Evolutionary conservation across 495 filamentous ascomycete genomes (phyloP).

Genomic region (Xylaria bambusicola): DNA sequence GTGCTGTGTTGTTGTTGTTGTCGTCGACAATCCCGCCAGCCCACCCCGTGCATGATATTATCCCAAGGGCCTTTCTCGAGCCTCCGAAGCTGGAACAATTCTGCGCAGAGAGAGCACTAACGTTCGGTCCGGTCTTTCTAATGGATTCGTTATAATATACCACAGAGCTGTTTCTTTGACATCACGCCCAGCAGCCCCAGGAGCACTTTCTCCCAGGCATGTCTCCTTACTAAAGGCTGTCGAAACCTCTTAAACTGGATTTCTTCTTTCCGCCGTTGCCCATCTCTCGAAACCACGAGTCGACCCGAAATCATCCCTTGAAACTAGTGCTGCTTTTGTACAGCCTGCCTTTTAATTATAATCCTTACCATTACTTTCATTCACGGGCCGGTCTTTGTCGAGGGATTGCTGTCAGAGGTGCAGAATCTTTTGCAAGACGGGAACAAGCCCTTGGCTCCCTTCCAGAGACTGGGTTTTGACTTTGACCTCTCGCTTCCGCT

Average conservation of each 20-base stretch:
- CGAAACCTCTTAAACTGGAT: constrained; percentile 15
- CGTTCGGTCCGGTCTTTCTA: constrained; percentile 10
- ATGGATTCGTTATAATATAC: constrained; percentile 15
- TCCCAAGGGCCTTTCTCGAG: constrained; percentile 2
- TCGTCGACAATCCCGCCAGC: constrained; percentile 25
- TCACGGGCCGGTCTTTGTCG: neutral
- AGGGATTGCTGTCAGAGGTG: neutral
- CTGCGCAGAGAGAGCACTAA: constrained; percentile 8
- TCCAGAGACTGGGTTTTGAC: neutral
- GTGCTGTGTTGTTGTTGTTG: constrained; percentile 15
- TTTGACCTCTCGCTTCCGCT: neutral
- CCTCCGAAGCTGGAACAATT: constrained; percentile 9
- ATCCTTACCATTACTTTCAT: constrained; percentile 1
- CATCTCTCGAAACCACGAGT: neutral
- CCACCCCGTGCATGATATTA: constrained; percentile 18
- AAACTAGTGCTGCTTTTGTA: neutral
- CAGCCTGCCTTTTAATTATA: constrained; percentile 16
- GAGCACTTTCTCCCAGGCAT: constrained; percentile 23
- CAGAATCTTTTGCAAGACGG: neutral
- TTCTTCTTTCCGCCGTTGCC: constrained; percentile 20
- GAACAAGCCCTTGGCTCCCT: constrained; percentile 6
- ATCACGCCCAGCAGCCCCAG: constrained; percentile 11
- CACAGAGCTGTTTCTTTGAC: constrained; percentile 6
- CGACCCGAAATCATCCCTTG: neutral
- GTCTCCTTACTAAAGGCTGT: constrained; percentile 21